Conservation (phyloP, 306 rosid species). For the Rubus parviflorus region DNA sequence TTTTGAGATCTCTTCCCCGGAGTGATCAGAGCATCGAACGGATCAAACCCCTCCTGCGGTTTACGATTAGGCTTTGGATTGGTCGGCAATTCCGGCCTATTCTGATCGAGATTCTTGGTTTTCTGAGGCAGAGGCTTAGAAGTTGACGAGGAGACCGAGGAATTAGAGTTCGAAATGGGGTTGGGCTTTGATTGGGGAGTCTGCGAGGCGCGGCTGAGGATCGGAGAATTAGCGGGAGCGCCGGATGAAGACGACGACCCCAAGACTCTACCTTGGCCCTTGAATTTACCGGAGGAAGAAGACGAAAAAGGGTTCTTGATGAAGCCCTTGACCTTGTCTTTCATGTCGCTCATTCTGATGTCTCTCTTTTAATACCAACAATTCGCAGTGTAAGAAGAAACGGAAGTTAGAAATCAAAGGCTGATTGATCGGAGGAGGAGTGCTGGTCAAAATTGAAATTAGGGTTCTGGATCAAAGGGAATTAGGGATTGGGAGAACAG, state of each 20-base stretch:
- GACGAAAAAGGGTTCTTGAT: constrained; percentile 69
- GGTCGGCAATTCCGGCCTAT: constrained; percentile 13
- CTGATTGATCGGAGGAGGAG: too few relatives aligned
- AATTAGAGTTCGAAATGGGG: constrained; percentile 35
- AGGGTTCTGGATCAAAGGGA: neutral
- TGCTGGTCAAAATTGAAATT: neutral
- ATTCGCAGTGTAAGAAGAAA: neutral
- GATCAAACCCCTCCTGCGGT: constrained; percentile 59
- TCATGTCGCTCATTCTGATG: constrained; percentile 39
- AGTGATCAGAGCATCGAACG: constrained; percentile 79
- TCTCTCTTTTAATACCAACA: too few relatives aligned
- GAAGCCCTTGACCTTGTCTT: constrained; percentile 87
- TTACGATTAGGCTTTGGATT: constrained; percentile 35
- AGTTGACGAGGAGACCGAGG: constrained; percentile 15
- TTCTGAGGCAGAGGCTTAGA: constrained; percentile 40
- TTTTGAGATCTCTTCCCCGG: constrained; percentile 66
- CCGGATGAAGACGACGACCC: constrained; percentile 72
- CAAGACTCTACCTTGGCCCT: constrained; percentile 89
- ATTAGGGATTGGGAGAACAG: neutral
- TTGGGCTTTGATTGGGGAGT: constrained; percentile 41
- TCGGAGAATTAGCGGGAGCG: constrained; percentile 34
- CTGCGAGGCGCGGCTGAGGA: constrained; percentile 28
- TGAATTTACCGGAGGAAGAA: constrained; percentile 74
- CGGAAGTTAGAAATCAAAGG: too few relatives aligned
- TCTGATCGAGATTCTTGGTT: constrained; percentile 15